Evolutionary conservation across 208 protist genomes (phyloP), one percentile per base, ranked within the genome.

Genomic region (Trypanosoma rangeli): DNA sequence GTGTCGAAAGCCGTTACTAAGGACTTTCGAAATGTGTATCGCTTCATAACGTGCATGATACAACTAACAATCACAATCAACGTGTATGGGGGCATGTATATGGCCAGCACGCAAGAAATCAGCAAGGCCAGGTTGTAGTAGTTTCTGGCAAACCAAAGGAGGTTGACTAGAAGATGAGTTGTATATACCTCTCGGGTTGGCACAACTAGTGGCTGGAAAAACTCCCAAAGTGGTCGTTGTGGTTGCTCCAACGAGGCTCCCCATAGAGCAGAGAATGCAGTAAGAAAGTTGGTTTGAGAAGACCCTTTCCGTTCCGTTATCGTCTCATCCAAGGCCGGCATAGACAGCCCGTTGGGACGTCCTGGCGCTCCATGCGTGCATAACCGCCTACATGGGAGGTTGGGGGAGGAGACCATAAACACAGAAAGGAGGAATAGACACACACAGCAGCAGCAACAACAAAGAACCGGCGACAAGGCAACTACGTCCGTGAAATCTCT

Each of bases 91-190:
- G 77, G 77, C 5, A n/a, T 39, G 42, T 59, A 67, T 9, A 76
- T 55, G 0, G 49, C 39, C 24, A 74, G 12, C 5, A 66, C 37
- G 12, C 68, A 5, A 20, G 59, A 70, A 44, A 67, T 48, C 16
- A 70, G 10, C 16, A 75, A 31, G 16, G 58, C 61, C 63, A 74
- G 42, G 42, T 77, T 77, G n/a, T 70, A 56, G 58, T 82, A 82
- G 56, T 82, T 82, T 39, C 77, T 49, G 24, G 77, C 48, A 48
- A 82, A 82, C 66, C 63, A 82, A 18, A 78, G 39, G 8, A 82
- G 63, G 50, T 82, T 82, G 12, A 82, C 68, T 31, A 82, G 42
- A 22, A 82, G 12, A 20, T 60, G 35, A 24, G 60, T 69, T 31
- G 64, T 62, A 42, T 69, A 82, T 20, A 63, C 54, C 0, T 75